These are phyloP conservation scores for Collybia sordida DNA, from an alignment of 768 basidiomycete genomes.

Conservation along the genomic window DNA sequence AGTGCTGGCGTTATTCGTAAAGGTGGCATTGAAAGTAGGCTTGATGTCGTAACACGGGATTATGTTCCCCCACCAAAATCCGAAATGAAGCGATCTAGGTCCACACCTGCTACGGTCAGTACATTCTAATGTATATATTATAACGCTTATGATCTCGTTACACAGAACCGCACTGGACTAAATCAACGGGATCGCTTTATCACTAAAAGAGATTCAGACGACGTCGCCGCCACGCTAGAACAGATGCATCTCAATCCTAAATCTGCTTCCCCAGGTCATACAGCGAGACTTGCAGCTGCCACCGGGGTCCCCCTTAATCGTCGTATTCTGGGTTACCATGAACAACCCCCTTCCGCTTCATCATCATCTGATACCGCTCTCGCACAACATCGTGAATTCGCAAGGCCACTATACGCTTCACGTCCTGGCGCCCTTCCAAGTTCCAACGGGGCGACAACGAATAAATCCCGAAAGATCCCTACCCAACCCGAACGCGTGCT, in stretches of 20 bases:
- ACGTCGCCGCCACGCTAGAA: slow-evolving; percentile 66
- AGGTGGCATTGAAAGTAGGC: slow-evolving; percentile 73
- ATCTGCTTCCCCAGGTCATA: slow-evolving; percentile 71
- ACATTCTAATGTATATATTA: neutral
- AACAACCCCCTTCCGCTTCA: slow-evolving; percentile 73
- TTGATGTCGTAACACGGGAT: slow-evolving; percentile 77
- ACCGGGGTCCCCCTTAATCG: slow-evolving; percentile 76
- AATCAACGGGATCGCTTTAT: slow-evolving; percentile 71
- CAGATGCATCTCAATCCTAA: slow-evolving; percentile 58
- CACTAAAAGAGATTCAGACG: slow-evolving; percentile 53
- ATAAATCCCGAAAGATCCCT: slow-evolving; percentile 80
- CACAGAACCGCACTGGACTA: slow-evolving; percentile 43
- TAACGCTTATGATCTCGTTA: neutral
- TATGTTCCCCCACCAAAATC: slow-evolving; percentile 67
- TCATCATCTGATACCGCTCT: slow-evolving; percentile 73
- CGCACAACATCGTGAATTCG: slow-evolving; percentile 74
- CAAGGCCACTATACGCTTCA: slow-evolving; percentile 68
- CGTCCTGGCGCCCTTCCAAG: slow-evolving; percentile 62
- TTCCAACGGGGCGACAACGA: slow-evolving; percentile 61
- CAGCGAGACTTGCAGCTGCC: slow-evolving; percentile 73
- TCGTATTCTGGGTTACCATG: slow-evolving; percentile 87
- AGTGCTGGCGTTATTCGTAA: slow-evolving; percentile 69
- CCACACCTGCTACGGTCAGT: slow-evolving; percentile 63
- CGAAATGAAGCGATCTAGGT: slow-evolving; percentile 71
- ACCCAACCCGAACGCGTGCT: slow-evolving; percentile 90